Base-by-base conservation (phyloP, 352 stramenopile genomes). In the Globisporangium rhizosaccharum region DNA sequence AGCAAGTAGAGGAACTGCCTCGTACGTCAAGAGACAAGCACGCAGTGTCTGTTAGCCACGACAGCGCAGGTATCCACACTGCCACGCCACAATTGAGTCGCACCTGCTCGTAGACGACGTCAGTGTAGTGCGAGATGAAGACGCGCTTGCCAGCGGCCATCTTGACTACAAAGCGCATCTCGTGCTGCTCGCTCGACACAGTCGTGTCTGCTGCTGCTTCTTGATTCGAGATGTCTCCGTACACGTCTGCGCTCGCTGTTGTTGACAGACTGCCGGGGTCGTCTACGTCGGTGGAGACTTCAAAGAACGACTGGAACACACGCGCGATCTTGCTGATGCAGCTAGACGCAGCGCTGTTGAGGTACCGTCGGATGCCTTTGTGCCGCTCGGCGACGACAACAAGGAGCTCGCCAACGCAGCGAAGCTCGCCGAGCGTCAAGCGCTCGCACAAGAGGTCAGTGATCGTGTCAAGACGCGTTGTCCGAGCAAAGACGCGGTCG, bases 101-200 rank as follows among this genome's bases (percentile, higher is more conserved):
- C 62, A 76, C 69, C 66, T 72, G 56, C 33, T 72, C 63, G 28
- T 76, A 76, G 49, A 74, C 61, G 33, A 65, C 66, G 46, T 76
- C 69, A 2, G 50, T 72, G 33, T 62, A 76, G 30, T 74, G 47
- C 3, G 69, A 76, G 48, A 74, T 53, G 44, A 63, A 72, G 7
- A 72, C 47, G 8, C 33, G 47, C 42, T 70, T 73, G 10, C 30
- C 20, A 25, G 53, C 55, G 5, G 59, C 23, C 37, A 66, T 61
- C 46, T 66, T 66, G 18, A 66, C 46, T 0, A 66, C 39, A 12
- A 61, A 66, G 20, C 51, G 30, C 17, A 44, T 23, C 25, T 48
- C 46, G 2, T 58, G 20, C 10, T 39, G 20, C 10, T 47, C 50
- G 11, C 17, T 42, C 30, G 37, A 36, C 18, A 25, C 4, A 3